Base-by-base conservation (phyloP, 2,329 filamentous ascomycete genomes). In the Neofusicoccum umdonicola region DNA sequence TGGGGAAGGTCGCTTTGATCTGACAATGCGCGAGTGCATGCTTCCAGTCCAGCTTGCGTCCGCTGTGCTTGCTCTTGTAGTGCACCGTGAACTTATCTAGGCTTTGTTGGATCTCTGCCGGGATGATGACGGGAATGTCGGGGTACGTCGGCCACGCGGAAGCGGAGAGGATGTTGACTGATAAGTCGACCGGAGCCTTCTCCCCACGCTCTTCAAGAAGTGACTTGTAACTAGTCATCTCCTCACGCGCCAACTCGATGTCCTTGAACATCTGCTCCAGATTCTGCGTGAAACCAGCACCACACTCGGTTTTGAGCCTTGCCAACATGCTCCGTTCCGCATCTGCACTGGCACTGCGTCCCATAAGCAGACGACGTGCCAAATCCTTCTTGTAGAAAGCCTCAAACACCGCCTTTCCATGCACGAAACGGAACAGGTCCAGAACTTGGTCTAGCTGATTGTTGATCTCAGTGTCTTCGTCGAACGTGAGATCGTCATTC, bases 211-310 rank as follows among this genome's bases (percentile, higher is more conserved):
- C 84, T 67, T 86, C 83, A 52, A 85, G 80, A 77, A 93, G 76
- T 78, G 84, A 81, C 76, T 90, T 95, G 80, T 96, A 99, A 0
- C 90, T 87, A n/a, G 85, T 80, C 90, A 98, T 96, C 74, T 98
- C 94, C 71, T 98, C 95, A 66, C 90, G 90, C 12, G 91, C 91
- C 19, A 97, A 84, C 74, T 97, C 93, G 77, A 98, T 92, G 73
- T 99, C 95, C 77, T 96, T 97, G 82, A 99, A 99, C 95, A 99
- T 99, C 67, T 94, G 92, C 78, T 99, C 96, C 0, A 99, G 83
- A 72, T 99, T 99, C 74, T 97, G 93, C 0, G 95, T 99, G 75
- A 99, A 98, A 70, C 87, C 91, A 13, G 91, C 90, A 44, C 95
- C 95, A 74, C 95, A 99, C 81, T 99, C 95, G 79, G 66, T 44